Conservation (phyloP, 73 alveolate species). For the Paramecium octaurelia region DNA sequence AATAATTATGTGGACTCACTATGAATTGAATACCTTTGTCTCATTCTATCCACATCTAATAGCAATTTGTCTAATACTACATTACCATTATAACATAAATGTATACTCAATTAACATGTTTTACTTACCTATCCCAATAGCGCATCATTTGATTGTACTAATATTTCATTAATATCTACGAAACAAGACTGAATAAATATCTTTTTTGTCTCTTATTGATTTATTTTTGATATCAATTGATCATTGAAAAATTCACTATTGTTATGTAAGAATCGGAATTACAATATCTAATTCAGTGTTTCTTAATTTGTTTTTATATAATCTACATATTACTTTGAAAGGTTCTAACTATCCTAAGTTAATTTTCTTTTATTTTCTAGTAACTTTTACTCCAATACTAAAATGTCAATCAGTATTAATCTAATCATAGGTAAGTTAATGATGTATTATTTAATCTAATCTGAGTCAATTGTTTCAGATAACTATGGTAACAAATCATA, state of each 20-base stretch:
- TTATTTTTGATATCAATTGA: neutral
- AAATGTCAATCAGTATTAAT: neutral
- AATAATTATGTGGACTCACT: neutral
- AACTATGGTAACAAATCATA: constrained; percentile 24
- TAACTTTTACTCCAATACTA: neutral
- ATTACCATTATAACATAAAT: neutral
- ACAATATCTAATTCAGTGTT: neutral
- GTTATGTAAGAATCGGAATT: neutral
- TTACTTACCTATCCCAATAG: neutral
- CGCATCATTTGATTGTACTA: neutral
- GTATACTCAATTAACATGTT: neutral
- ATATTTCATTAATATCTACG: neutral
- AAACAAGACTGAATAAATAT: neutral
- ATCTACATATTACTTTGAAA: neutral
- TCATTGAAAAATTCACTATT: neutral
- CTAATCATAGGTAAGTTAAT: neutral
- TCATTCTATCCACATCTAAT: neutral
- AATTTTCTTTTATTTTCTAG: neutral
- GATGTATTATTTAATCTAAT: neutral
- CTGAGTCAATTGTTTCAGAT: neutral
- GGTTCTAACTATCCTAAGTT: neutral
- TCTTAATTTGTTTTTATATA: neutral
- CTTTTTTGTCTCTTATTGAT: neutral
- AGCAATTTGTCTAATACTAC: neutral
- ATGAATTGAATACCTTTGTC: neutral